Conservation (phyloP, 2,329 filamentous ascomycete species). For the Neofusicoccum laricinum region DNA sequence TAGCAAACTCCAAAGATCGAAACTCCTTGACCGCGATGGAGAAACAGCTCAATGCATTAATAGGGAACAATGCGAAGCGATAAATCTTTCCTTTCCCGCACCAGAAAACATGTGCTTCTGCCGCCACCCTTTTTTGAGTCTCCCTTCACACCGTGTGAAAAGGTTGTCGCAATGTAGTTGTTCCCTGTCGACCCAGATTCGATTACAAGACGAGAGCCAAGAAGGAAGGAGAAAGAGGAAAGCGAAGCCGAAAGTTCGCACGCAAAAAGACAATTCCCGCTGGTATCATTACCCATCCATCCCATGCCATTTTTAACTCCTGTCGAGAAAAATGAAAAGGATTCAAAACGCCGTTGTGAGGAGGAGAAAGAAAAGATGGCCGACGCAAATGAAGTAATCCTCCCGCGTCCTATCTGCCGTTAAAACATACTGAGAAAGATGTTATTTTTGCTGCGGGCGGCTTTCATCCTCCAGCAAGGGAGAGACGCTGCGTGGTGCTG, state of each 20-base stretch:
- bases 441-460: not conserved
- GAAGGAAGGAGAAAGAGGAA: not conserved
- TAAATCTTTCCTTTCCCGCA: not conserved
- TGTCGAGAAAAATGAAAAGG: not conserved
- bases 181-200: not conserved
- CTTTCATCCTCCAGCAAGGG: not conserved
- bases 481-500: not conserved
- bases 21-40: no score
- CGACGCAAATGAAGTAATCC: not conserved
- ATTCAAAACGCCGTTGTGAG: not conserved
- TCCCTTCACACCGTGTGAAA: not conserved
- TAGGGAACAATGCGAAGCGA: not conserved
- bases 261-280: not conserved
- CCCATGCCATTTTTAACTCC: constrained; percentile 9
- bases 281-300: constrained; percentile 9
- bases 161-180: not conserved
- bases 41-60: not conserved
- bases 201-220: not conserved
- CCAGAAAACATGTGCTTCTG: not conserved
- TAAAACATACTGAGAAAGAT: not conserved
- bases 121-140: not conserved
- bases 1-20: no score
- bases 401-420: not conserved
- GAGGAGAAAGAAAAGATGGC: not conserved
- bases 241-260: not conserved